Percentiles rank a stretch among this genome's conserved stretches.
phyloP scores from a whole-genome alignment of 2,329 filamentous ascomycete species.

The Colletotrichum caudatum region DNA sequence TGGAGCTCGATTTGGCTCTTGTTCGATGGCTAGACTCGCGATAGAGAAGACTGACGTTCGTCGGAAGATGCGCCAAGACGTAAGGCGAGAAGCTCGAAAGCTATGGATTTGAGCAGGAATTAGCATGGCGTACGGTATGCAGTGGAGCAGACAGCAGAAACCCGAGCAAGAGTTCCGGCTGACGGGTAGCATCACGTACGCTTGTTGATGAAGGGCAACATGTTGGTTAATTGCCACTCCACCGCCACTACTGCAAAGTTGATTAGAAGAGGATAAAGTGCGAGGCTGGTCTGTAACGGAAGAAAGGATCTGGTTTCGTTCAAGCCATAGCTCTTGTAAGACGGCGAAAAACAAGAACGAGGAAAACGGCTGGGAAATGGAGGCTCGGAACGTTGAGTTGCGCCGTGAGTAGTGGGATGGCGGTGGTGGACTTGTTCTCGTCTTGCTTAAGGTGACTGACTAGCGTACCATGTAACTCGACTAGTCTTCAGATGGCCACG shows the following conservation, averaged over 20 bases:
- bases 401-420: background rate
- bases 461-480: background rate
- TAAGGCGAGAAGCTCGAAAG: conserved; percentile 58
- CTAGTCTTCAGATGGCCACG: conserved; percentile 1
- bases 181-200: conserved; percentile 41
- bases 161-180: background rate
- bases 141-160: background rate
- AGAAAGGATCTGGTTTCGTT: background rate
- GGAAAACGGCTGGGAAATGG: background rate
- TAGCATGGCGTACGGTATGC: conserved; percentile 20
- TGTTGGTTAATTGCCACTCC: conserved; percentile 29
- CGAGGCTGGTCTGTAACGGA: background rate
- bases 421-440: background rate
- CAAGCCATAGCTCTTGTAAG: conserved; percentile 6
- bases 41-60: conserved; percentile 55
- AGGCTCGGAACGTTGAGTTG: conserved; percentile 4
- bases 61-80: conserved; percentile 59
- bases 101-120: conserved; percentile 46
- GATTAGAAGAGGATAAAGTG: background rate
- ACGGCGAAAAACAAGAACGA: background rate
- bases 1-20: conserved; percentile 47
- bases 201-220: conserved; percentile 48
- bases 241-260: background rate
- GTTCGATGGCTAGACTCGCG: background rate
- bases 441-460: background rate